These are phyloP conservation scores for Rhododendron molle DNA, from an alignment of 148 eudicot genomes.

Conservation along the genomic window DNA sequence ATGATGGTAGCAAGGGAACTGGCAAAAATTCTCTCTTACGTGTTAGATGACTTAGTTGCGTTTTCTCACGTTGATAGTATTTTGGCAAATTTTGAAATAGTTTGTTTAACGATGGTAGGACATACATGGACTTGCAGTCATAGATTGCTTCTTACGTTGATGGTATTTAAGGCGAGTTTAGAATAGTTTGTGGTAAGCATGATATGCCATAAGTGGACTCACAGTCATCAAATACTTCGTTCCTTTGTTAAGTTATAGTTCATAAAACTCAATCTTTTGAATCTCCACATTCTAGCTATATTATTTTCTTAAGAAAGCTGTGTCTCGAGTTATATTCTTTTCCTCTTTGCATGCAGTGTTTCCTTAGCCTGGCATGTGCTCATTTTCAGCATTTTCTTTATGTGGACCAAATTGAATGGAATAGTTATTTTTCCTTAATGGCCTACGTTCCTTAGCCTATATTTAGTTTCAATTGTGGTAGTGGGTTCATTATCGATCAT, in stretches of 20 bases:
- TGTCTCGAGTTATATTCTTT: neutral
- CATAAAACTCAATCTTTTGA: neutral
- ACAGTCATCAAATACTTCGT: neutral
- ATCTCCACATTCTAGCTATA: neutral
- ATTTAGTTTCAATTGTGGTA: slow-evolving; percentile 4
- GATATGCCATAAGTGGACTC: neutral
- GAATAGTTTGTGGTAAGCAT: neutral
- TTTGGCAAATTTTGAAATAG: neutral
- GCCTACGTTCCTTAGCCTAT: neutral
- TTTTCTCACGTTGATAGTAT: neutral
- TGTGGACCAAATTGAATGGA: neutral
- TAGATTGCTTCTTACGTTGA: neutral
- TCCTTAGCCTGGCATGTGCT: neutral
- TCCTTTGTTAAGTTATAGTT: neutral
- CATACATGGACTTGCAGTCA: neutral
- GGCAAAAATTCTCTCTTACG: neutral
- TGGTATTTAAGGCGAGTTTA: neutral
- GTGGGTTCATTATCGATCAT: neutral
- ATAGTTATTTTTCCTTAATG: neutral
- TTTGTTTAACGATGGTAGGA: neutral
- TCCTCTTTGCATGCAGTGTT: neutral
- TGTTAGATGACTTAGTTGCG: neutral
- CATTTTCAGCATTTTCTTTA: neutral
- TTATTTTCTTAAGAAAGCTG: neutral
- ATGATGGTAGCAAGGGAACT: neutral